Base-by-base conservation (phyloP, 2,329 filamentous ascomycete species). In the Arachnopeziza araneosa region DNA sequence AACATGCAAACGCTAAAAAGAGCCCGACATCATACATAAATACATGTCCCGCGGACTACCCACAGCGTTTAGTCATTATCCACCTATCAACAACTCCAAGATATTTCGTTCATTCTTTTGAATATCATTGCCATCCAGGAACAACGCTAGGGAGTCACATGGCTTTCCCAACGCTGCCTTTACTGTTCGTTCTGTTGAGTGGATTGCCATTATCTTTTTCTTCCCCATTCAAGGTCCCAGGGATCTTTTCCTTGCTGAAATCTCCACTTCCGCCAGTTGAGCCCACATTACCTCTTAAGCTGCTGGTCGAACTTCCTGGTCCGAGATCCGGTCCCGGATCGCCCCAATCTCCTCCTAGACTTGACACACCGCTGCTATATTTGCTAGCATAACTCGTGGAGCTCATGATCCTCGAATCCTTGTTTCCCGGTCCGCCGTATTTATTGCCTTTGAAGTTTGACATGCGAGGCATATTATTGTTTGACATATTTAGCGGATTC, bases 311-410 rank as follows among this genome's bases (percentile, higher is more conserved):
- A 52, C 65, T 67, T 2, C 63, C 74, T 0, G 77, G 75, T 0
- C 81, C 80, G 0, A 84, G 74, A 63, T 84, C 81, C 1, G 81
- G 81, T 0, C 81, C 81, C 0, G 81, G 81, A 58, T 83, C 81
- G 57, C 78, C 80, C 80, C 76, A 83, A 24, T 50, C 54, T 26
- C 76, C 77, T 54, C 71, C 50, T 17, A 70, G 57, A 0, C 64
- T 62, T 14, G 36, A 44, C 2, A 64, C 56, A 9, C 68, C 64
- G 52, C 66, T 68, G 50, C 64, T 68, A 55, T 71, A 71, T 50
- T 69, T 71, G 19, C 63, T 67, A 2, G 55, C 56, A 52, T 63
- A 69, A 3, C 63, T 67, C 4, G 49, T 63, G 1, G 48, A 62
- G 26, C 58, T 63, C 49, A 54, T 44, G 36, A 51, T 24, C 58